A percentile compares a stretch with the other conserved stretches of the same genome.
These are phyloP conservation scores for Anthracocystis panici-leucophaei DNA, from an alignment of 1,284 basidiomycete species.

Conservation along the genomic window DNA sequence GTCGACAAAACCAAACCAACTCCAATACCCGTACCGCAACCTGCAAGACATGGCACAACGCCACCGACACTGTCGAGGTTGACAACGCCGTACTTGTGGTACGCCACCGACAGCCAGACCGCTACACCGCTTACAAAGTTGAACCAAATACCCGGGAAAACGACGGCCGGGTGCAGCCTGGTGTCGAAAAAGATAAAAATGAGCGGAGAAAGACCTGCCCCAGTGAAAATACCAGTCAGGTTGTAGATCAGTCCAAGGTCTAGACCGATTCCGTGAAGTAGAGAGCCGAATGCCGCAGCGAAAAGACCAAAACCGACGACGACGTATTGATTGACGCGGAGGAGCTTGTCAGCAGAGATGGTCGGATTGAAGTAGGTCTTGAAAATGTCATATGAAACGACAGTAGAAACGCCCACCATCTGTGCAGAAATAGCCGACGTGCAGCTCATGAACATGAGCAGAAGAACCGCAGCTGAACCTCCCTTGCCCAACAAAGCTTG, in stretches of 20 bases:
- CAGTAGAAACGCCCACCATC: constrained; percentile 55
- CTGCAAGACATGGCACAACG: constrained; percentile 55
- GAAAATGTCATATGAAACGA: constrained; percentile 56
- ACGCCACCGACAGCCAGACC: constrained; percentile 63
- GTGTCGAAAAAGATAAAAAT: constrained; percentile 63
- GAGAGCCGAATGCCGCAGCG: constrained; percentile 61
- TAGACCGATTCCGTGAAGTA: constrained; percentile 62
- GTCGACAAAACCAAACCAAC: constrained; percentile 43
- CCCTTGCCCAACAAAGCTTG: constrained; percentile 61
- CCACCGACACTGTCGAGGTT: constrained; percentile 49
- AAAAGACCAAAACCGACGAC: constrained; percentile 64
- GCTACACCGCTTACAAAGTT: constrained; percentile 60
- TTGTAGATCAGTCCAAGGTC: constrained; percentile 63
- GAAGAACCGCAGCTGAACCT: constrained; percentile 53
- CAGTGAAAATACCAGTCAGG: constrained; percentile 56
- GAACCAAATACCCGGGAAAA: constrained; percentile 65
- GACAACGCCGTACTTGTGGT: constrained; percentile 48
- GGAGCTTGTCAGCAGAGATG: constrained; percentile 48
- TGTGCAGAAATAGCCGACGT: constrained; percentile 63
- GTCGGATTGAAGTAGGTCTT: constrained; percentile 55
- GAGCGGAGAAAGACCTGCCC: constrained; percentile 52
- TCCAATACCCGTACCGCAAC: constrained; percentile 58
- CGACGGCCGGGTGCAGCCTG: constrained; percentile 52
- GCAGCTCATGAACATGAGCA: constrained; percentile 64
- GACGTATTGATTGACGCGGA: constrained; percentile 56